Percentiles rank a stretch among this genome's conserved stretches.
phyloP scores from a whole-genome alignment of 495 filamentous ascomycete species.

The Lophiostoma macrostomum region DNA sequence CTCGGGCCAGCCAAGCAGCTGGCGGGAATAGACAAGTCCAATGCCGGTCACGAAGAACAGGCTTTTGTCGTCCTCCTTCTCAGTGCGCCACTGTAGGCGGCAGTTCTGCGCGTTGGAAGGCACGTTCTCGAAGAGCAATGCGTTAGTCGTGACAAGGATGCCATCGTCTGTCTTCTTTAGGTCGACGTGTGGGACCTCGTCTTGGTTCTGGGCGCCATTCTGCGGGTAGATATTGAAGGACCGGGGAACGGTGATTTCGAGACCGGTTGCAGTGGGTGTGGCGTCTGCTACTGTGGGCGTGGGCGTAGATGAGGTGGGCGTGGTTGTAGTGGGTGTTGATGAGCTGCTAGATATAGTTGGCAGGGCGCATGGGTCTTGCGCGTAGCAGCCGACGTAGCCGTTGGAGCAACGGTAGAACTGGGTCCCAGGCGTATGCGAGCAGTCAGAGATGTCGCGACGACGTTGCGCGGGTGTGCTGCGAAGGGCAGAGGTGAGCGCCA shows the following conservation, averaged over 20 bases:
- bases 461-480: too few relatives aligned
- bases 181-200: conserved; percentile 1
- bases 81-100: background rate
- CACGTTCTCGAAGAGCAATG: background rate
- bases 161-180: background rate
- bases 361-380: background rate
- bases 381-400: conserved; percentile 1
- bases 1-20: background rate
- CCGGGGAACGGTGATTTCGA: background rate
- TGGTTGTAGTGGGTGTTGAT: background rate
- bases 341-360: background rate
- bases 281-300: too few relatives aligned
- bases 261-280: too few relatives aligned
- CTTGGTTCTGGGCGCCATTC: background rate
- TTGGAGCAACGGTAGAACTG: background rate
- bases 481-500: too few relatives aligned
- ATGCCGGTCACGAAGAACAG: background rate
- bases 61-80: background rate
- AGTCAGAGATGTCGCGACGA: too few relatives aligned
- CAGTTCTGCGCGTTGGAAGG: background rate
- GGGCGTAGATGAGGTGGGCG: background rate
- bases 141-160: background rate
- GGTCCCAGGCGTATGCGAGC: too few relatives aligned
- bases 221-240: conserved; percentile 1
- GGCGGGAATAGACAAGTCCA: background rate